Evolutionary conservation across 257 asterid species (phyloP).

Genomic region (Jasminum sambac): DNA sequence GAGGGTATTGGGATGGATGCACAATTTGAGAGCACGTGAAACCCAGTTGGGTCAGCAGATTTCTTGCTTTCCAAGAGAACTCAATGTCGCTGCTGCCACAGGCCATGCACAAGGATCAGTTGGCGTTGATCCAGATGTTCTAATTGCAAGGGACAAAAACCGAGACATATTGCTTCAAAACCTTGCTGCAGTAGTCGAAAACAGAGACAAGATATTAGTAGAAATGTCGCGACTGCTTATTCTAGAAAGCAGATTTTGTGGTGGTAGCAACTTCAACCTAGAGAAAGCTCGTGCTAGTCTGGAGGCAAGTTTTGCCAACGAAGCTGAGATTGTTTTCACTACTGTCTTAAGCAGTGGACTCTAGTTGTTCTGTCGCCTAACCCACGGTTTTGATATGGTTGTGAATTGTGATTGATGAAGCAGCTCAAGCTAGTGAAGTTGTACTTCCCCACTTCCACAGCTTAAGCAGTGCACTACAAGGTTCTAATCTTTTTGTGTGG

Average conservation of each 20-base stretch:
- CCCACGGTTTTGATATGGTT: conserved; percentile 99
- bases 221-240: conserved; percentile 93
- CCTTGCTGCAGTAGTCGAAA: conserved; percentile 93
- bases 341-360: conserved; percentile 99
- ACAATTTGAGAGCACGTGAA: conserved; percentile 72
- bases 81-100: conserved; percentile 66
- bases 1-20: conserved; percentile 92
- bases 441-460: conserved; percentile 93
- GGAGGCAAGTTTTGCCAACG: conserved; percentile 99
- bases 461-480: too few relatives aligned
- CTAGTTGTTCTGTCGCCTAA: conserved; percentile 83
- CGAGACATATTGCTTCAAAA: conserved; percentile 79
- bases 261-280: conserved; percentile 69
- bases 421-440: conserved; percentile 99
- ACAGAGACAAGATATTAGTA: conserved; percentile 83
- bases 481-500: too few relatives aligned
- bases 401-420: conserved; percentile 99
- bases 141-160: conserved; percentile 89
- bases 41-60: conserved; percentile 82
- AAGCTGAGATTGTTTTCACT: conserved; percentile 96
- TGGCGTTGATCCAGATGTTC: conserved; percentile 97
- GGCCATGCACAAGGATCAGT: conserved; percentile 97
- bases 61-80: conserved; percentile 82
- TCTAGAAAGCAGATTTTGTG: conserved; percentile 80
- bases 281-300: conserved; percentile 97